phyloP scores from a whole-genome alignment of 306 rosid genomes.

The Vigna reflexopilosa region DNA sequence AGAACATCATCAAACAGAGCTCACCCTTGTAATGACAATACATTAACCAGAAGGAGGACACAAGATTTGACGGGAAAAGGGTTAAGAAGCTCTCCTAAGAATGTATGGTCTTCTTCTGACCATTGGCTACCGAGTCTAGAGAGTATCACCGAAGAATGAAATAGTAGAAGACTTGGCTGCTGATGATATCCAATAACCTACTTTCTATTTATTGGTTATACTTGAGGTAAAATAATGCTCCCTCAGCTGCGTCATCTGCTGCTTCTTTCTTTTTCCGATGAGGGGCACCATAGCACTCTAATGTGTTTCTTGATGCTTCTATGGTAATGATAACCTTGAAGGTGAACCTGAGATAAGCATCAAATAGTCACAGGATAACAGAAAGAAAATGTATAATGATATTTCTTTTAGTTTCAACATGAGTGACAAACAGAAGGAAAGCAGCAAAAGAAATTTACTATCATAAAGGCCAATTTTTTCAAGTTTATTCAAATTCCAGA shows the following conservation, averaged over 20 bases:
- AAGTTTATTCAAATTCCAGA: conserved; percentile 2
- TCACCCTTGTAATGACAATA: conserved; percentile 30
- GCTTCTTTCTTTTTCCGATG: conserved; percentile 61
- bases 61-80: conserved; percentile 41
- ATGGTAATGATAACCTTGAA: conserved; percentile 64
- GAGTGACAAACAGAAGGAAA: conserved; percentile 4
- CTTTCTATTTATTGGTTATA: conserved; percentile 28
- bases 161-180: conserved; percentile 29
- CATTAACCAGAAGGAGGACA: conserved; percentile 43
- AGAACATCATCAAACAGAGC: conserved; percentile 37
- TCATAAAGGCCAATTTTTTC: conserved; percentile 12
- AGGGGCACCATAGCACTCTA: conserved; percentile 72
- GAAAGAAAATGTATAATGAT: conserved; percentile 1
- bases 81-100: conserved; percentile 52
- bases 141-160: conserved; percentile 68
- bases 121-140: conserved; percentile 68
- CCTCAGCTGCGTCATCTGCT: conserved; percentile 73
- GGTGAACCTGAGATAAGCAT: conserved; percentile 58
- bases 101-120: conserved; percentile 46
- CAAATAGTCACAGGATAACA: conserved; percentile 5
- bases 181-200: conserved; percentile 37
- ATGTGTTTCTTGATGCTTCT: conserved; percentile 34
- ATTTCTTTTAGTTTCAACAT: conserved; percentile 23
- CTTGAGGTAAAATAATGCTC: conserved; percentile 69
- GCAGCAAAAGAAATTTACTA: conserved; percentile 18